Percentiles rank a stretch among this genome's conserved stretches.
Conservation (phyloP, 139 green algal species). For the Chlorella sp. region DNA sequence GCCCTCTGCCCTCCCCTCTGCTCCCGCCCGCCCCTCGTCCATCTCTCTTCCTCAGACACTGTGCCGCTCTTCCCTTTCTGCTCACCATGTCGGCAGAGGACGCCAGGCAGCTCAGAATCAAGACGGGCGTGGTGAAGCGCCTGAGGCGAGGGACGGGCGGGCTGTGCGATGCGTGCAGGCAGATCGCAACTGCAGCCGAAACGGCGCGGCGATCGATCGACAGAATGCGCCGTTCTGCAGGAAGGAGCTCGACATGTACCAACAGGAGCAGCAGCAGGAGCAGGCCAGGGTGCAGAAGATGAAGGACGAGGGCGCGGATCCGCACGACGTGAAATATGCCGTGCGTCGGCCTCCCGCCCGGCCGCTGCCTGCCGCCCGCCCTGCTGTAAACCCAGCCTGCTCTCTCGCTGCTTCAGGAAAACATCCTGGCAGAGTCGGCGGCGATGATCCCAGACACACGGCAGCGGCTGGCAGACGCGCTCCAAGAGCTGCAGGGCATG, state of each 20-base stretch:
- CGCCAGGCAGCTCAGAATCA: constrained; percentile 5
- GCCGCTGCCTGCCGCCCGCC: not conserved
- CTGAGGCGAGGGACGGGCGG: too few relatives aligned
- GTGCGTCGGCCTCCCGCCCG: too few relatives aligned
- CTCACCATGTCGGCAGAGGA: constrained; percentile 21
- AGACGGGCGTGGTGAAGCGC: constrained; percentile 17
- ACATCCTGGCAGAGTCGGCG: constrained; percentile 78
- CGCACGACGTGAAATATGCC: constrained; percentile 84
- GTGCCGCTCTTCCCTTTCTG: not conserved
- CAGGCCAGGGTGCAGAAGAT: constrained; percentile 70
- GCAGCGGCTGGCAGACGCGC: constrained; percentile 71
- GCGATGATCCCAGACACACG: constrained; percentile 90
- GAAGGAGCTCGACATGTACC: constrained; percentile 87
- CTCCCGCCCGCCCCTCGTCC: too few relatives aligned
- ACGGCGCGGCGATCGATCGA: too few relatives aligned
- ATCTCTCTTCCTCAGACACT: too few relatives aligned
- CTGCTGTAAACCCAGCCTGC: not conserved
- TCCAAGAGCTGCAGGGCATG: constrained; percentile 67
- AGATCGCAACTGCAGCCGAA: too few relatives aligned
- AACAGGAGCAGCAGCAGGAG: constrained; percentile 74
- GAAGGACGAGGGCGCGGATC: constrained; percentile 63
- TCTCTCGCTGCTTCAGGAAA: constrained; percentile 65
- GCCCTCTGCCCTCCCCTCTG: too few relatives aligned
- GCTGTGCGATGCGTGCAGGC: too few relatives aligned
- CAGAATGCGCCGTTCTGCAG: too few relatives aligned